phyloP scores from a whole-genome alignment of 1,284 basidiomycete genomes.

The Apiotrichum porosum region DNA sequence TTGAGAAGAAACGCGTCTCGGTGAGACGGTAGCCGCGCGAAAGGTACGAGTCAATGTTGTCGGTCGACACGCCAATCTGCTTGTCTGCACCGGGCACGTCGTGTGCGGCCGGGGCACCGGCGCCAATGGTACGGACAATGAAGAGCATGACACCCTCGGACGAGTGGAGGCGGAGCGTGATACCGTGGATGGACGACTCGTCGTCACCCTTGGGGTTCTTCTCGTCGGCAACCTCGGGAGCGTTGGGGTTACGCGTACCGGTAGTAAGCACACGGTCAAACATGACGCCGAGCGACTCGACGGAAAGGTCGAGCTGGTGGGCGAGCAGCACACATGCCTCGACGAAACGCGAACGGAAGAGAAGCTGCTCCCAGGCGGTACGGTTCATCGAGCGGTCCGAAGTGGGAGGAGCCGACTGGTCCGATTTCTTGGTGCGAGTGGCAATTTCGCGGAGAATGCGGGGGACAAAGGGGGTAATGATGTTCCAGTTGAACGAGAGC shows the following conservation, averaged over 20 bases:
- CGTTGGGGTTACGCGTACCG: slow-evolving; percentile 37
- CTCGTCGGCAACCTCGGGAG: slow-evolving; percentile 21
- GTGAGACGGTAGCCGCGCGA: slow-evolving; percentile 52
- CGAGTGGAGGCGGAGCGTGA: slow-evolving; percentile 38
- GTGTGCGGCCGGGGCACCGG: slow-evolving; percentile 27
- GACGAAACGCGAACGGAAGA: slow-evolving; percentile 51
- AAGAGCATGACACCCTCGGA: slow-evolving; percentile 53
- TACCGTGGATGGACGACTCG: slow-evolving; percentile 44
- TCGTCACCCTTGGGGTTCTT: slow-evolving; percentile 32
- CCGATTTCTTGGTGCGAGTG: slow-evolving; percentile 20
- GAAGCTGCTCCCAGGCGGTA: slow-evolving; percentile 31
- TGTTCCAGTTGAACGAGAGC: slow-evolving; percentile 53
- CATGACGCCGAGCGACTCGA: slow-evolving; percentile 60
- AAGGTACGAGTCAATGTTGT: slow-evolving; percentile 51
- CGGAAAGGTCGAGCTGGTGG: slow-evolving; percentile 50
- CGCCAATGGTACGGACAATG: slow-evolving; percentile 51
- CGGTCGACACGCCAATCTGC: slow-evolving; percentile 20
- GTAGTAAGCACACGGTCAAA: slow-evolving; percentile 53
- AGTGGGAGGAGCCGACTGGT: slow-evolving; percentile 22
- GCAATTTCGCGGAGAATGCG: slow-evolving; percentile 44
- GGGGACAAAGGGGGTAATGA: slow-evolving; percentile 50
- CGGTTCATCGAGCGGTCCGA: slow-evolving; percentile 27
- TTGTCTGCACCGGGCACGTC: slow-evolving; percentile 30
- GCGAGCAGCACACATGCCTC: slow-evolving; percentile 51
- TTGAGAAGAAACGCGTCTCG: slow-evolving; percentile 52